These are phyloP conservation scores for Arthrobotrys megalospora DNA, from an alignment of 2,329 filamentous ascomycete species.

Conservation along the genomic window DNA sequence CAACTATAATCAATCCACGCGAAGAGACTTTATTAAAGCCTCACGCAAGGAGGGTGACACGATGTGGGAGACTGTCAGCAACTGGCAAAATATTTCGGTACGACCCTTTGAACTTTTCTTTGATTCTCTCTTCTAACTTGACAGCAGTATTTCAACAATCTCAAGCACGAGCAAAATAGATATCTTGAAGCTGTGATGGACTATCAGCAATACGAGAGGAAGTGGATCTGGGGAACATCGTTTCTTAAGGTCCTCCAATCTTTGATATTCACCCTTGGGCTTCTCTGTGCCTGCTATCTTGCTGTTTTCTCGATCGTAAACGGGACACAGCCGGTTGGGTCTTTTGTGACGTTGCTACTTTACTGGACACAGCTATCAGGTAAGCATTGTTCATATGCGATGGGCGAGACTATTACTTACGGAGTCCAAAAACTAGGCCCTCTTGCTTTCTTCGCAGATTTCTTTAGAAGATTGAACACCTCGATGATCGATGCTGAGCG, in stretches of 20 bases:
- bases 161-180: conserved; percentile 71
- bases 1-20: conserved; percentile 65
- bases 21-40: conserved; percentile 67
- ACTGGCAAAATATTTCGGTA: conserved; percentile 68
- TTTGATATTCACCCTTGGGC: conserved; percentile 70
- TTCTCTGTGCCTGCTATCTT: conserved; percentile 71
- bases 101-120: conserved; percentile 39
- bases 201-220: conserved; percentile 66
- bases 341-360: conserved; percentile 76
- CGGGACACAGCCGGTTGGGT: conserved; percentile 72
- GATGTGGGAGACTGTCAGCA: conserved; percentile 67
- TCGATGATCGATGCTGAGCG: conserved; percentile 78
- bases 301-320: conserved; percentile 72
- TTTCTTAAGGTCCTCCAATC: conserved; percentile 68
- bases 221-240: conserved; percentile 66
- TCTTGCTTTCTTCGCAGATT: conserved; percentile 71
- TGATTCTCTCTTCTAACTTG: conserved; percentile 17
- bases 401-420: conserved; percentile 48
- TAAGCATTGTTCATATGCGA: conserved; percentile 55
- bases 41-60: conserved; percentile 66
- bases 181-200: conserved; percentile 69
- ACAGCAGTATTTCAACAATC: conserved; percentile 72
- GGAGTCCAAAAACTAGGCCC: conserved; percentile 66
- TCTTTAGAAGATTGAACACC: conserved; percentile 70
- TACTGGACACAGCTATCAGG: conserved; percentile 74